Evolutionary conservation across 441 rosid species (phyloP), one percentile per base, ranked within the genome.

Genomic region (Eutrema salsugineum): DNA sequence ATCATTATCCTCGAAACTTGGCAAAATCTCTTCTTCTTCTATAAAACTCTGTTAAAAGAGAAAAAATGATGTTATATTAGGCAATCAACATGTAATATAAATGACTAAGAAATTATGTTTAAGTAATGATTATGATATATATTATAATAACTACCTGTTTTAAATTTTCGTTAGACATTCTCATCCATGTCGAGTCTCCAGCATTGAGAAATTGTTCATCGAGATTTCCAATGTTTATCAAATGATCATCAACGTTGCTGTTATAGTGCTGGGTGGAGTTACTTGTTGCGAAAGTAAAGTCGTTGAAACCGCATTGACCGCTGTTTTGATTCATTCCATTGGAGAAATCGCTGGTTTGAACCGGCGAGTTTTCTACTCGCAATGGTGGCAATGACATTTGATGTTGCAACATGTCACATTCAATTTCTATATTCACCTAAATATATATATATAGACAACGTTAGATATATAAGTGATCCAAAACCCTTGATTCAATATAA

Each of bases 391-490:
- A 2, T 3, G 89, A 54, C 44, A 88, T 74, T 50, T 89, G 78
- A 30, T 91, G 88, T 65, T 93, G 98, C 73, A 91, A 65, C 85
- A 90, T 89, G 17, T 93, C 94, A 70, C 91, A 85, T 60, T 86
- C 92, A 28, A 85, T 42, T 51, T 89, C 91, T 30, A 82, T 77
- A 61, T 91, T 87, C 38, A 85, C 88, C 96, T 93, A 82, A 44
- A 63, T 42, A 24, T 20, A 15, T 0, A 36, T 2, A 5, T 6
- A 30, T 5, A 4, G 5, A 53, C 27, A 55, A 59, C 33, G n/a
- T 36, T 63, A 28, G 3, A 28, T 11, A 47, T 61, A 20, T 56
- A 19, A 6, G 6, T 4, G 5, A 1, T n/a, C 39, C n/a, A n/a
- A n/a, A n/a, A n/a, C n/a, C n/a, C n/a, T n/a, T n/a, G n/a, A 47